Evolutionary conservation across 1,284 basidiomycete genomes (phyloP), one percentile per base, ranked within the genome.

Genomic region (Sporisorium iseilematis-ciliati): DNA sequence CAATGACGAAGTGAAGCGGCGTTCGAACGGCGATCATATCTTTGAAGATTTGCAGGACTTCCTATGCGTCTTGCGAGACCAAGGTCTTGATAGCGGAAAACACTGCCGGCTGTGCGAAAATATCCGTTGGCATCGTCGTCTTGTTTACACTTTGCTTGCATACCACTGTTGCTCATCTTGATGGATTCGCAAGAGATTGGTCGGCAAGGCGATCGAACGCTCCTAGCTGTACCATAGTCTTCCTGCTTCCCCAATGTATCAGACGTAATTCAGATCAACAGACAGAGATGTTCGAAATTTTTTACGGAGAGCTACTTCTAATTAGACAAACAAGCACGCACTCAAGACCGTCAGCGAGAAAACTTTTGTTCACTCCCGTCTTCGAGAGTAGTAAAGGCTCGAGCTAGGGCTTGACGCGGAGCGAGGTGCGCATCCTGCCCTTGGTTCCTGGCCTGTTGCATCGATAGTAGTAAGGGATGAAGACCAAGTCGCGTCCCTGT

Each of bases 381-480:
- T 41, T 41, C 14, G 14, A 41, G 8, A 20, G 7, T 3, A 45
- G 43, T 45, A 6, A 45, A 21, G 43, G 2, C n/a, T 45, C 43
- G 20, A 21, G 20, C 26, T 29, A 58, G 29, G 20, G 51, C 42
- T 57, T 64, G 55, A 45, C 43, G 21, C 51, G 55, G 8, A 65
- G 56, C 25, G 63, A 65, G 1, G 56, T 59, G n/a, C 57, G 55
- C 63, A 65, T 65, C 20, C 63, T 40, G 2, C 63, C 56, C 38
- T 59, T 58, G 7, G 63, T 65, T 3, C 21, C 56, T 12, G 31
- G 8, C 11, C 63, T 18, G 38, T 65, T 65, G 63, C 63, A 65
- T 18, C 63, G 55, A 50, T 54, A 58, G 40, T 54, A 65, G 57
- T 65, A 65, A 4, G 63, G 63, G 7, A 65, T 33, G 23, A 65